Conservation (phyloP, 2,329 filamentous ascomycete species). For the Aspergillus brasiliensis region DNA sequence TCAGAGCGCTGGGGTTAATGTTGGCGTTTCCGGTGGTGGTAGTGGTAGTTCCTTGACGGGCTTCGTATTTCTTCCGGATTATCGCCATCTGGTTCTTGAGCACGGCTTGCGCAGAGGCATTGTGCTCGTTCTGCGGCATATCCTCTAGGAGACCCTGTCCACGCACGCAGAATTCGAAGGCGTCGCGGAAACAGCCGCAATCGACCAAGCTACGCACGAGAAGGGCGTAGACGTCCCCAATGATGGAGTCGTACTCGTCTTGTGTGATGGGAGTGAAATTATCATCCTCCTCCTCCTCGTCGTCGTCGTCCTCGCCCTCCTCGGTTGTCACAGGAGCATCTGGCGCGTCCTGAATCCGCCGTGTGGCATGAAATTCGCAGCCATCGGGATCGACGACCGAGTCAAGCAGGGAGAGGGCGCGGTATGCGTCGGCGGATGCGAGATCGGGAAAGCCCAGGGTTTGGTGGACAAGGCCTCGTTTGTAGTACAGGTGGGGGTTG, state of each 20-base stretch:
- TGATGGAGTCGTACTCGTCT: constrained; percentile 38
- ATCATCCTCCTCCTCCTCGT: constrained; percentile 48
- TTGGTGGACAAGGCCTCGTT: constrained; percentile 69
- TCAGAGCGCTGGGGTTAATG: constrained; percentile 32
- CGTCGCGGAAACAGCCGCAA: constrained; percentile 46
- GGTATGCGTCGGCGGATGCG: constrained; percentile 85
- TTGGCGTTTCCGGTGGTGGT: not conserved
- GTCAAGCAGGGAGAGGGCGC: constrained; percentile 82
- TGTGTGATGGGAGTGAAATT: constrained; percentile 31
- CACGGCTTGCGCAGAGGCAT: constrained; percentile 7
- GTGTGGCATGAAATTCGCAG: constrained; percentile 78
- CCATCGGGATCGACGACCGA: constrained; percentile 71
- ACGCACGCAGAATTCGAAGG: constrained; percentile 42
- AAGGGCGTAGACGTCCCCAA: constrained; percentile 40
- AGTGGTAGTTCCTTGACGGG: constrained; percentile 10
- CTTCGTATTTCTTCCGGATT: constrained; percentile 31
- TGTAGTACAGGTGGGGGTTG: constrained; percentile 44
- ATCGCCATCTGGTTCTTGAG: constrained; percentile 32
- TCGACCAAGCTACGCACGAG: constrained; percentile 40
- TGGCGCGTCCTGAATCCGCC: constrained; percentile 38
- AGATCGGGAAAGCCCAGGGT: constrained; percentile 85
- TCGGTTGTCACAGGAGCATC: constrained; percentile 27
- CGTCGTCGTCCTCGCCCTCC: constrained; percentile 39
- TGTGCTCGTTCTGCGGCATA: constrained; percentile 8
- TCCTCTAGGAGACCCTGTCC: constrained; percentile 29